Evolutionary conservation across 2,329 filamentous ascomycete genomes (phyloP).

Genomic region (Fusarium sp.): DNA sequence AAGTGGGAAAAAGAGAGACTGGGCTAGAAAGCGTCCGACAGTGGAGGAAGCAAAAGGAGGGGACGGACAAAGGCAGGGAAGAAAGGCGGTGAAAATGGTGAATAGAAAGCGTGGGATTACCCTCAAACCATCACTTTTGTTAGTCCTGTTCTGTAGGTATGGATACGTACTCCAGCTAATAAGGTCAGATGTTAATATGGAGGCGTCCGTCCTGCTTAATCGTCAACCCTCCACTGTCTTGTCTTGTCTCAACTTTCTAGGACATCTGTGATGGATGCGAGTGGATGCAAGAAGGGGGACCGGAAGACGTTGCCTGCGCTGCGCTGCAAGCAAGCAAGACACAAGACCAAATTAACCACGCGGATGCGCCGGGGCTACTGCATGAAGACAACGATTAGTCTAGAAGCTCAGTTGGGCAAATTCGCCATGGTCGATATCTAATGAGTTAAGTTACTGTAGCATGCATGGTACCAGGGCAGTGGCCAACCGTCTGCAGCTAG

Average conservation of each 20-base stretch:
- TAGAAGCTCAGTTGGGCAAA: slow-evolving; percentile 28
- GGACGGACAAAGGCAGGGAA: slow-evolving; percentile 16
- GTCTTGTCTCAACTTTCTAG: slow-evolving; percentile 23
- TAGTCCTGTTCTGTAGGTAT: background rate
- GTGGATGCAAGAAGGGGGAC: slow-evolving; percentile 27
- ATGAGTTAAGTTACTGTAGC: background rate
- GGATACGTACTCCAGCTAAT: slow-evolving; percentile 12
- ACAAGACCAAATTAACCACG: slow-evolving; percentile 34
- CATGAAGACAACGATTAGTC: slow-evolving; percentile 41
- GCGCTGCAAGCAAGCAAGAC: slow-evolving; percentile 41
- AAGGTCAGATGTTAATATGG: slow-evolving; percentile 25
- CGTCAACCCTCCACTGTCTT: slow-evolving; percentile 1
- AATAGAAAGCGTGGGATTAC: slow-evolving; percentile 19
- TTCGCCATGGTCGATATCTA: slow-evolving; percentile 17
- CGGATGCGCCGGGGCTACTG: slow-evolving; percentile 40
- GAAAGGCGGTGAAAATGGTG: slow-evolving; percentile 46
- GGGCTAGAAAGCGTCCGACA: slow-evolving; percentile 32
- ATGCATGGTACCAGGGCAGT: slow-evolving; percentile 22
- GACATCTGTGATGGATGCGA: slow-evolving; percentile 30
- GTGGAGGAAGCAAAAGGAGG: slow-evolving; percentile 35
- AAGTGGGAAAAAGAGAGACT: slow-evolving; percentile 32
- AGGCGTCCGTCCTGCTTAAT: slow-evolving; percentile 25
- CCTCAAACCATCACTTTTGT: slow-evolving; percentile 4
- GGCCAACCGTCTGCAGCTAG: slow-evolving; percentile 37
- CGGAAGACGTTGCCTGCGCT: slow-evolving; percentile 17